A percentile compares a stretch with the other conserved stretches of the same genome.
Evolutionary conservation across 2,329 filamentous ascomycete species (phyloP).

Genomic region (Xylariaceae sp.): DNA sequence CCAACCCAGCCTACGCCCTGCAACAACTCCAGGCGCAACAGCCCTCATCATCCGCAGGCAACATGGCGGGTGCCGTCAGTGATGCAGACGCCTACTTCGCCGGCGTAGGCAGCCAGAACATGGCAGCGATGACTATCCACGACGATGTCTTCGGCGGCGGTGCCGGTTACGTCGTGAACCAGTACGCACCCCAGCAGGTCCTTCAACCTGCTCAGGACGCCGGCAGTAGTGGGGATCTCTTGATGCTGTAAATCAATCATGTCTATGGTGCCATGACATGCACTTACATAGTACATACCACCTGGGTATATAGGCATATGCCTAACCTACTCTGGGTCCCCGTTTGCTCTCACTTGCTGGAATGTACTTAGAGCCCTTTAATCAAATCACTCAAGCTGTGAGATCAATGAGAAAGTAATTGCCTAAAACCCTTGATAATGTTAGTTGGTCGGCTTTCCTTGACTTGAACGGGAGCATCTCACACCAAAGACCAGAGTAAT

Average conservation of each 20-base stretch:
- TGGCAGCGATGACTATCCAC: conserved; percentile 65
- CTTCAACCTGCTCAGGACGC: conserved; percentile 63
- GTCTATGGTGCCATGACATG: no score
- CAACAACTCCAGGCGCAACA: conserved; percentile 31
- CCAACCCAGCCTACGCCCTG: no score
- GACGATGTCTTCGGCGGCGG: conserved; percentile 56
- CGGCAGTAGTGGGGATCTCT: conserved; percentile 64
- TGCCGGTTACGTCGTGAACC: conserved; percentile 68
- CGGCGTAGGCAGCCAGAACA: conserved; percentile 65
- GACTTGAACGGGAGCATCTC: neutral
- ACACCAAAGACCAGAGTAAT: no score
- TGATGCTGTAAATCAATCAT: conserved; percentile 50
- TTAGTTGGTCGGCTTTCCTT: neutral
- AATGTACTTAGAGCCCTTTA: neutral
- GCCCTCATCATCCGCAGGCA: conserved; percentile 2
- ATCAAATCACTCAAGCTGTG: neutral
- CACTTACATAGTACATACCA: no score
- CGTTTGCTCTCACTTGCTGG: neutral
- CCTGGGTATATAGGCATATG: no score
- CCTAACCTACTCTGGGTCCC: neutral
- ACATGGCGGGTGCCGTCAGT: conserved; percentile 64
- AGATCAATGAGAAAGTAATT: neutral
- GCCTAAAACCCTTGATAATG: neutral
- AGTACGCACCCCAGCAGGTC: conserved; percentile 70
- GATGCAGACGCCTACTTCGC: conserved; percentile 90